Conservation (phyloP, 495 filamentous ascomycete species). For the Lasiosphaeris hirsuta region DNA sequence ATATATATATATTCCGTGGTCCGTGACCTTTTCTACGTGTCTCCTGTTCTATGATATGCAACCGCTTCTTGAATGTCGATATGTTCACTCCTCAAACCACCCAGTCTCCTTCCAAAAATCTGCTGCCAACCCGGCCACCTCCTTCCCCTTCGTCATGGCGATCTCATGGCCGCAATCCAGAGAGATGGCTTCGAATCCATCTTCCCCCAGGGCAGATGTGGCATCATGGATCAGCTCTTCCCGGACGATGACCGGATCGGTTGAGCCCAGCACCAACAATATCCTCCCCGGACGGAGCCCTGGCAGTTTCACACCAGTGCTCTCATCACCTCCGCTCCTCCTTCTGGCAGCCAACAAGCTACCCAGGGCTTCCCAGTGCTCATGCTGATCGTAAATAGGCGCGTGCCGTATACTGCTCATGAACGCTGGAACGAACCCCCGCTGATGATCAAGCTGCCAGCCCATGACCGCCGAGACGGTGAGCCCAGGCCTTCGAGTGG, state of each 20-base stretch:
- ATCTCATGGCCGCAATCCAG: constrained; percentile 52
- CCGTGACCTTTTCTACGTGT: no score
- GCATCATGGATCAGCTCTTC: constrained; percentile 53
- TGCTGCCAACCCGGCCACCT: constrained; percentile 39
- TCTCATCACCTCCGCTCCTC: constrained; percentile 9
- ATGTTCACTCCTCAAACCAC: background rate
- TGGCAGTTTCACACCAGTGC: background rate
- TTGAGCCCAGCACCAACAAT: constrained; percentile 48
- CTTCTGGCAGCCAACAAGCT: constrained; percentile 42
- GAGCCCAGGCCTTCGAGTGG: constrained; percentile 29
- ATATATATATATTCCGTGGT: no score
- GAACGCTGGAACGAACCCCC: constrained; percentile 55
- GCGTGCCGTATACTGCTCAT: constrained; percentile 52
- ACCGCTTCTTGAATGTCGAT: no score
- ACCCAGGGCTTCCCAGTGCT: constrained; percentile 58
- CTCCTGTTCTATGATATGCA: no score
- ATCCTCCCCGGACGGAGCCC: constrained; percentile 49
- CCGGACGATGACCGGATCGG: constrained; percentile 52
- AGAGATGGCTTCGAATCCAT: constrained; percentile 43
- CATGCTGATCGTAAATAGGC: constrained; percentile 53
- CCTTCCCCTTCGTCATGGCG: constrained; percentile 38
- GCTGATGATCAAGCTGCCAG: constrained; percentile 56
- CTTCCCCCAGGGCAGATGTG: constrained; percentile 36
- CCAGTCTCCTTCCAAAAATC: constrained; percentile 35
- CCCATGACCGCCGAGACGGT: constrained; percentile 45